Base-by-base conservation (phyloP, 2,329 filamentous ascomycete species). In the Aspergillus brunneoviolaceus region DNA sequence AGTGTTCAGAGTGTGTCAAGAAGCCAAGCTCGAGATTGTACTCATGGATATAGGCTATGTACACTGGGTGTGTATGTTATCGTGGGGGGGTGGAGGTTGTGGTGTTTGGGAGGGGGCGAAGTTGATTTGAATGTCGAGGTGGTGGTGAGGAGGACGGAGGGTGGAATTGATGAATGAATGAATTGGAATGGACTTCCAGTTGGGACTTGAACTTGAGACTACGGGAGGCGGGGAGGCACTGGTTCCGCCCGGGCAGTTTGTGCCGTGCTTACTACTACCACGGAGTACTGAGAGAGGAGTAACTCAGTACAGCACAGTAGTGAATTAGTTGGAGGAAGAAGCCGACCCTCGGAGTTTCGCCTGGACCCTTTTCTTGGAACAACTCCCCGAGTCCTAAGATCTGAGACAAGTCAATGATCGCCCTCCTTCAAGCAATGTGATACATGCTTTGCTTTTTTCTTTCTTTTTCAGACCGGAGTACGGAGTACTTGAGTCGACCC, bases 161-260 rank as follows among this genome's bases (percentile, higher is more conserved):
- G 60, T 60, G 64, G 63, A 63, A 58, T 62, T 45, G 62, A 65
- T 65, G 56, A 53, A 59, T 63, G 59, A 64, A 69, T 67, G 62
- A 64, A 63, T 63, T 63, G 56, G 64, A 59, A 58, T 69, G 67
- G 71, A 9, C 14, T 16, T 14, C 27, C 27, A 29, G 27, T 35
- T 35, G 33, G 33, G 33, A 35, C 33, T 35, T 16, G 39, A 16
- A 45, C 39, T 45, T 45, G 39, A 16, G 16, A 68, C 65, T 67
- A 65, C 68, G 72, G 70, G 72, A 74, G 70, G 70, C 71, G 71
- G 73, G 69, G 72, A 74, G 70, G 62, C 64, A 64, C 67, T 66
- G 59, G 66, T 69, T 67, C 62, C 65, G 65, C 56, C 60, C 57
- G 59, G 56, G 60, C 53, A 55, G 53, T 55, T 55, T 55, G 53